phyloP scores from a whole-genome alignment of 2,329 filamentous ascomycete species.

The Pseudocercospora fijiensis region DNA sequence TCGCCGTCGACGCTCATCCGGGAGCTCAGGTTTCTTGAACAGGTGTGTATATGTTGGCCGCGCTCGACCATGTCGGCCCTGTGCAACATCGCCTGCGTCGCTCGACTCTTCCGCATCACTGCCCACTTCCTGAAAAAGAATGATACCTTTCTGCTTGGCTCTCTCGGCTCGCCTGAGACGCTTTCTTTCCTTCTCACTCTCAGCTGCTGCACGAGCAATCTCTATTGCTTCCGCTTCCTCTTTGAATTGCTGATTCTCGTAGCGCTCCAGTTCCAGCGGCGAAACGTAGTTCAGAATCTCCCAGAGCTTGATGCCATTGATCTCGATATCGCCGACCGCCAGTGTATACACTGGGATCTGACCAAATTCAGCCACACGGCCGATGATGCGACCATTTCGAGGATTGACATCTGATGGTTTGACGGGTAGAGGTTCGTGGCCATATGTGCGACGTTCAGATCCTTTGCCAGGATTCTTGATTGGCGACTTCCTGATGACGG shows the following conservation, averaged over 20 bases:
- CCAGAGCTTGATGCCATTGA: constrained; percentile 32
- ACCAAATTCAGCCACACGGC: constrained; percentile 26
- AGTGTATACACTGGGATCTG: constrained; percentile 29
- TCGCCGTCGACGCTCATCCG: constrained; percentile 22
- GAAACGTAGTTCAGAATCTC: constrained; percentile 40
- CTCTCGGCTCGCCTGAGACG: constrained; percentile 17
- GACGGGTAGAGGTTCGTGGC: constrained; percentile 28
- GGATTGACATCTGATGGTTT: constrained; percentile 32
- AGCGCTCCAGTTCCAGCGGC: constrained; percentile 37
- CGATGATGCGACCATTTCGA: constrained; percentile 31
- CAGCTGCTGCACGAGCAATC: constrained; percentile 24
- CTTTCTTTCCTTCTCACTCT: constrained; percentile 26
- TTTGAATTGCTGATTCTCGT: constrained; percentile 36
- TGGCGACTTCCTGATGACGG: background rate
- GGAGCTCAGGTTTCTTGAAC: constrained; percentile 19
- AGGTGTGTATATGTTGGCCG: constrained; percentile 37
- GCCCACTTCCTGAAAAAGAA: constrained; percentile 20
- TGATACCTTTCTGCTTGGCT: constrained; percentile 26
- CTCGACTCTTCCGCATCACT: constrained; percentile 13
- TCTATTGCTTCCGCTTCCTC: constrained; percentile 29
- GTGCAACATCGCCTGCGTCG: constrained; percentile 14
- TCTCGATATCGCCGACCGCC: constrained; percentile 29
- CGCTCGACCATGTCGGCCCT: constrained; percentile 32
- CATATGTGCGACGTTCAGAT: constrained; percentile 18
- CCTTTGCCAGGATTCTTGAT: constrained; percentile 2